phyloP scores from a whole-genome alignment of 345 rosid genomes.

The Salix viminalis region DNA sequence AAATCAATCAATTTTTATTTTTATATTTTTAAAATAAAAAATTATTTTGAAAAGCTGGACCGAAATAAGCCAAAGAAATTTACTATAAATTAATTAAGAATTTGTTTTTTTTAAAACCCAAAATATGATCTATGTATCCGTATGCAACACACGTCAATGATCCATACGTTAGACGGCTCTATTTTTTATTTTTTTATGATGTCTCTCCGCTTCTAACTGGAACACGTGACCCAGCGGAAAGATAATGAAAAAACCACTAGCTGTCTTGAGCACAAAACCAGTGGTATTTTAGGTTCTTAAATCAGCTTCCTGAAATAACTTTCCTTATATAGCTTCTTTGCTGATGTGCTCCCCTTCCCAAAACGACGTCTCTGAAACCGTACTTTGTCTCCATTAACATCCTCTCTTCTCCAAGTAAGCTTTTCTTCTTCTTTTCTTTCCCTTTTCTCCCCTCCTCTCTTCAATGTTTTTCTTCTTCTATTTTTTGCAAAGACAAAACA shows the following conservation, averaged over 20 bases:
- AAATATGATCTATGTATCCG: constrained; percentile 21
- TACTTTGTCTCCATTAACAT: constrained; percentile 7
- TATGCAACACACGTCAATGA: constrained; percentile 42
- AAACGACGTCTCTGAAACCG: constrained; percentile 25
- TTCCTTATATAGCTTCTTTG: background rate
- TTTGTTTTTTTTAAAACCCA: background rate
- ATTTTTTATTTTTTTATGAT: background rate
- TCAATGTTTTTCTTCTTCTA: background rate
- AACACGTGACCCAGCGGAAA: constrained; percentile 13
- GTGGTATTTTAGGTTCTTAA: constrained; percentile 14
- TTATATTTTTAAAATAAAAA: background rate
- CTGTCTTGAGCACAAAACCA: constrained; percentile 4
- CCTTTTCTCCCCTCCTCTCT: background rate
- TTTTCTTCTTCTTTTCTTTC: background rate
- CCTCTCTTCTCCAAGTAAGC: constrained; percentile 13
- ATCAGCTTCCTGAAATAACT: background rate
- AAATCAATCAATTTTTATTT: no score
- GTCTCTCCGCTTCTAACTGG: constrained; percentile 16
- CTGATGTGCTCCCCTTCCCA: constrained; percentile 5
- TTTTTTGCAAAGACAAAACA: background rate
- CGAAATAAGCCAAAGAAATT: background rate
- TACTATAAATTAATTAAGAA: no score
- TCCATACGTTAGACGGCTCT: constrained; percentile 33
- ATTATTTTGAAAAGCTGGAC: background rate
- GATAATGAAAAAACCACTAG: background rate